Conservation (phyloP, 768 basidiomycete species). For the Lactifluus hygrophoroides region DNA sequence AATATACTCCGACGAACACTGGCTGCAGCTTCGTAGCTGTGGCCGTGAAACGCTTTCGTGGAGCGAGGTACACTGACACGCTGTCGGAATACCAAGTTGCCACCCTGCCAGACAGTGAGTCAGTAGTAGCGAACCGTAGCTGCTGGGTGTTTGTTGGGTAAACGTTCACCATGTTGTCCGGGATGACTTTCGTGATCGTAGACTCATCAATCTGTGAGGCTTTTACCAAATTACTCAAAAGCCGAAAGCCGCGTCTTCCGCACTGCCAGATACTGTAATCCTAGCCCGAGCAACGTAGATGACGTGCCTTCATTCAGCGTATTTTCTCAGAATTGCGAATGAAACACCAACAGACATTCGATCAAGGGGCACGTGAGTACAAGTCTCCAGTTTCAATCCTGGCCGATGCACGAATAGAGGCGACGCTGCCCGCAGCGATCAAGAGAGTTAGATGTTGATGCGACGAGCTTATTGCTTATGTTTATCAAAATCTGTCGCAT, state of each 20-base stretch:
- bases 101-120: slow-evolving; percentile 49
- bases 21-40: slow-evolving; percentile 39
- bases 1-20: slow-evolving; percentile 46
- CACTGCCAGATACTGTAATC: slow-evolving; percentile 31
- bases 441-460: slow-evolving; percentile 38
- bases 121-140: slow-evolving; percentile 47
- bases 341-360: slow-evolving; percentile 37
- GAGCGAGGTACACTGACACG: slow-evolving; percentile 48
- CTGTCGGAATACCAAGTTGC: slow-evolving; percentile 50
- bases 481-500: slow-evolving; percentile 35
- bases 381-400: slow-evolving; percentile 40
- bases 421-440: slow-evolving; percentile 40
- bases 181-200: slow-evolving; percentile 35
- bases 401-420: slow-evolving; percentile 36
- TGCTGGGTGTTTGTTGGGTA: slow-evolving; percentile 43
- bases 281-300: slow-evolving; percentile 30
- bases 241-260: slow-evolving; percentile 39
- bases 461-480: slow-evolving; percentile 41
- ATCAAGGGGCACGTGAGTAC: slow-evolving; percentile 42
- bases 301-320: slow-evolving; percentile 49
- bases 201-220: slow-evolving; percentile 45
- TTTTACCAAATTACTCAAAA: slow-evolving; percentile 41
- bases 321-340: slow-evolving; percentile 34
- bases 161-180: slow-evolving; percentile 31
- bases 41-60: slow-evolving; percentile 42